Percentiles rank a stretch among this genome's conserved stretches.
Conservation (phyloP, 257 asterid species). For the Solanum chiquidenum region DNA sequence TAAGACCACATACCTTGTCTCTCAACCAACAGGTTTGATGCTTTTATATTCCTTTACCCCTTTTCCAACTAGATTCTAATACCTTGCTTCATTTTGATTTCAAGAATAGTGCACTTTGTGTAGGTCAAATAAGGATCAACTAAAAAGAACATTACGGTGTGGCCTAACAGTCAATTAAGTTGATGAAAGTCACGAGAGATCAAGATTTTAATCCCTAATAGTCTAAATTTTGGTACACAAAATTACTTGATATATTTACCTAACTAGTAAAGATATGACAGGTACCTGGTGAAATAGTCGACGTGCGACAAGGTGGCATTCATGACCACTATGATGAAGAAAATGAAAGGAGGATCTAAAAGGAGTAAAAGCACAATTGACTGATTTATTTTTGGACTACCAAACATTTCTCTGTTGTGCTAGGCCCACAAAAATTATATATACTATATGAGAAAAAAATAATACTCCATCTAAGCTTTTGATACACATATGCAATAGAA, state of each 20-base stretch:
- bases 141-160: background rate
- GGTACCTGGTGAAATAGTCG: background rate
- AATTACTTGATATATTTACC: background rate
- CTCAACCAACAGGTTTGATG: background rate
- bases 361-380: conserved; percentile 15
- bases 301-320: too few relatives aligned
- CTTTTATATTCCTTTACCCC: conserved; percentile 19
- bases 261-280: background rate
- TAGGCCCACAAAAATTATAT: conserved; percentile 7
- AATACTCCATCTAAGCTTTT: conserved; percentile 15
- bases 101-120: background rate
- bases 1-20: conserved; percentile 2
- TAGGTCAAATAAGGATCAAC: background rate
- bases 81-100: conserved; percentile 23
- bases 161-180: background rate
- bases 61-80: conserved; percentile 29
- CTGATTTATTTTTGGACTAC: conserved; percentile 5
- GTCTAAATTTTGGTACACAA: background rate
- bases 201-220: too few relatives aligned
- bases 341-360: background rate
- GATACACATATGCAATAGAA: conserved; percentile 2
- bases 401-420: conserved; percentile 25
- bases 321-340: background rate
- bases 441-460: conserved; percentile 3
- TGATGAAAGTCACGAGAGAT: background rate